Conservation (phyloP, 1,284 basidiomycete species). For the Trichosporon sp. region DNA sequence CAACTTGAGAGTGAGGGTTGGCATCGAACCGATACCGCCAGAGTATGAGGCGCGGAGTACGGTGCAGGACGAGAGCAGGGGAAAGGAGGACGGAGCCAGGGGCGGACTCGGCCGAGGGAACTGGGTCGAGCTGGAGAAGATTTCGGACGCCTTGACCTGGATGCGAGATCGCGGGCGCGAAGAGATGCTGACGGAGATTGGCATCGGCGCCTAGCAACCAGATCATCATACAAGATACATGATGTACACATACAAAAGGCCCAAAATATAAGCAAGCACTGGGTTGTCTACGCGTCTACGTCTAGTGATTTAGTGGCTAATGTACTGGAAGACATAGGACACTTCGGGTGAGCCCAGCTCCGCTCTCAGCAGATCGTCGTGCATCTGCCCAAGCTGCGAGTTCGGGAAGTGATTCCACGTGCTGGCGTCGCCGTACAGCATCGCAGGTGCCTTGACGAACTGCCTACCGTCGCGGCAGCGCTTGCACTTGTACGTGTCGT, state of each 20-base stretch:
- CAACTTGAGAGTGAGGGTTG: conserved; percentile 61
- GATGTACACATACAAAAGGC: neutral
- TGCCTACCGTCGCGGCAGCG: conserved; percentile 87
- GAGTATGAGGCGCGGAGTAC: conserved; percentile 46
- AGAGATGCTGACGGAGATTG: conserved; percentile 59
- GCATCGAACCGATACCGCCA: conserved; percentile 23
- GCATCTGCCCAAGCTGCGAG: conserved; percentile 77
- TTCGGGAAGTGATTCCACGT: conserved; percentile 99
- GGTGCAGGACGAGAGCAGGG: conserved; percentile 15
- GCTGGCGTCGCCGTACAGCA: conserved; percentile 95
- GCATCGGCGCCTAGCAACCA: conserved; percentile 53
- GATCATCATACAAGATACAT: neutral
- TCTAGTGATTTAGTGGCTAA: conserved; percentile 46
- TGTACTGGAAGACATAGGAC: conserved; percentile 87
- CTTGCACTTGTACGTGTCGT: conserved; percentile 97
- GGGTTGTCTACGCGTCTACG: neutral
- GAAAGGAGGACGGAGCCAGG: conserved; percentile 28
- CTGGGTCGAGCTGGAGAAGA: conserved; percentile 60
- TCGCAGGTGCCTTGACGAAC: conserved; percentile 70
- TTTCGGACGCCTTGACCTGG: conserved; percentile 64
- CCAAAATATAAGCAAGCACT: neutral
- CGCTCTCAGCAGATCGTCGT: conserved; percentile 90
- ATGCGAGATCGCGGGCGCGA: conserved; percentile 58
- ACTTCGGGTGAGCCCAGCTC: conserved; percentile 81
- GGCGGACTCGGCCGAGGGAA: conserved; percentile 40